These are phyloP conservation scores for Trichosporon asahii DNA, from an alignment of 1,284 basidiomycete species.

Conservation along the genomic window DNA sequence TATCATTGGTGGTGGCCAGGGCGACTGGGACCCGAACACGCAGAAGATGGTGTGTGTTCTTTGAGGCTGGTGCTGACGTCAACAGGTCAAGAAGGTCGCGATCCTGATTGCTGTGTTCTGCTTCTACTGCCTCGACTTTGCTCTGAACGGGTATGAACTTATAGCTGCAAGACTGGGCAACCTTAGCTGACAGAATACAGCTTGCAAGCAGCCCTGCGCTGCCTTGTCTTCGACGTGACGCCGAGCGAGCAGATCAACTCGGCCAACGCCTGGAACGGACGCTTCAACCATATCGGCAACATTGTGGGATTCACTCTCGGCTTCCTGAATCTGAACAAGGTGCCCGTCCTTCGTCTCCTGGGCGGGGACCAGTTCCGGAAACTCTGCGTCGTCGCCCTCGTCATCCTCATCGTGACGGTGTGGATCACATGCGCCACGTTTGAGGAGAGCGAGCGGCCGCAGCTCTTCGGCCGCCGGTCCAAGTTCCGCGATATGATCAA, in stretches of 20 bases:
- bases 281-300: slow-evolving; percentile 92
- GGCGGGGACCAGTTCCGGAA: slow-evolving; percentile 94
- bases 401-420: slow-evolving; percentile 75
- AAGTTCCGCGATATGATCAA: slow-evolving; percentile 61
- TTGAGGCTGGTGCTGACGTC: neutral
- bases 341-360: slow-evolving; percentile 72
- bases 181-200: slow-evolving; percentile 51
- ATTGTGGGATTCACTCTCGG: slow-evolving; percentile 88
- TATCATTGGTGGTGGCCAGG: slow-evolving; percentile 68
- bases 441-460: slow-evolving; percentile 66
- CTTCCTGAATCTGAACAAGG: slow-evolving; percentile 75
- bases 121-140: slow-evolving; percentile 93
- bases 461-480: slow-evolving; percentile 45
- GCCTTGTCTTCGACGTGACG: slow-evolving; percentile 83
- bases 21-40: slow-evolving; percentile 83
- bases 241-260: slow-evolving; percentile 81
- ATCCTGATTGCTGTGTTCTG: slow-evolving; percentile 83
- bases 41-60: slow-evolving; percentile 58
- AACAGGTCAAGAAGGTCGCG: slow-evolving; percentile 64
- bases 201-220: slow-evolving; percentile 85
- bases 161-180: neutral
- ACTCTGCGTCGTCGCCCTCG: slow-evolving; percentile 80
- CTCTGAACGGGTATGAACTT: slow-evolving; percentile 64
- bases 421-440: slow-evolving; percentile 80
- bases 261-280: slow-evolving; percentile 97